Percentiles rank a stretch among this genome's conserved stretches.
Evolutionary conservation across 805 yeast genomes (phyloP).

Genomic region (Osmozyma mogii): DNA sequence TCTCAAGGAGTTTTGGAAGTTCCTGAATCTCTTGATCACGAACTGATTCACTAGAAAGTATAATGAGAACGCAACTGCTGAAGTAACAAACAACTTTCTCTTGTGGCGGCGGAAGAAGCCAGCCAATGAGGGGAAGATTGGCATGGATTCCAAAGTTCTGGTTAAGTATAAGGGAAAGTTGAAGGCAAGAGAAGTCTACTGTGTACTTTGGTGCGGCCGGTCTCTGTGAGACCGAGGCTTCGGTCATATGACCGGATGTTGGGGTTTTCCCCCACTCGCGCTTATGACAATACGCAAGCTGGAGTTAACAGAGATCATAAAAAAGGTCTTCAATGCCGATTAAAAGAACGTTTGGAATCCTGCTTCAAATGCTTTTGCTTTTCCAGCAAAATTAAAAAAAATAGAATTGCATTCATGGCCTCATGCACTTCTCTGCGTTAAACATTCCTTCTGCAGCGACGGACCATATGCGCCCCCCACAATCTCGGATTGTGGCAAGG

Average conservation of each 20-base stretch:
- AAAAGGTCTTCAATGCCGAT: no score
- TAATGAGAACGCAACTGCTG: constrained; percentile 26
- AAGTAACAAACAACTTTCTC: constrained; percentile 25
- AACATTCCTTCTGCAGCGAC: no score
- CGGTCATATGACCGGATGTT: constrained; percentile 3
- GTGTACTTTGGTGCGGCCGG: not conserved
- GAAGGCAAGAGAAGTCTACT: not conserved
- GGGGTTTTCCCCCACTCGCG: no score
- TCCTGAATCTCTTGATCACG: constrained; percentile 28
- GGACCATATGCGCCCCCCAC: not conserved
- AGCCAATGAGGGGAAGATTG: constrained; percentile 32
- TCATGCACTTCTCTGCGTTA: no score
- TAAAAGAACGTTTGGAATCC: no score
- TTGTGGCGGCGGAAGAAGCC: constrained; percentile 34
- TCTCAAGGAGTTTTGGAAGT: constrained; percentile 31
- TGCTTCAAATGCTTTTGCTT: no score
- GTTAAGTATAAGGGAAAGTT: not conserved
- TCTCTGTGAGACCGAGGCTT: constrained; percentile 4
- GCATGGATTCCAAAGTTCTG: constrained; percentile 17
- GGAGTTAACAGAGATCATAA: not conserved
- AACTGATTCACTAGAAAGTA: constrained; percentile 32
- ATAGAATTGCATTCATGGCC: no score
- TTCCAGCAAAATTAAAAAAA: no score
- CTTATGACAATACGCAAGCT: not conserved
- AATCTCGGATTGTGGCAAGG: not conserved